A percentile compares a stretch with the other conserved stretches of the same genome.
Conservation (phyloP, 371 early-diverging fungal species). For the Encephalitozoon romaleae region DNA sequence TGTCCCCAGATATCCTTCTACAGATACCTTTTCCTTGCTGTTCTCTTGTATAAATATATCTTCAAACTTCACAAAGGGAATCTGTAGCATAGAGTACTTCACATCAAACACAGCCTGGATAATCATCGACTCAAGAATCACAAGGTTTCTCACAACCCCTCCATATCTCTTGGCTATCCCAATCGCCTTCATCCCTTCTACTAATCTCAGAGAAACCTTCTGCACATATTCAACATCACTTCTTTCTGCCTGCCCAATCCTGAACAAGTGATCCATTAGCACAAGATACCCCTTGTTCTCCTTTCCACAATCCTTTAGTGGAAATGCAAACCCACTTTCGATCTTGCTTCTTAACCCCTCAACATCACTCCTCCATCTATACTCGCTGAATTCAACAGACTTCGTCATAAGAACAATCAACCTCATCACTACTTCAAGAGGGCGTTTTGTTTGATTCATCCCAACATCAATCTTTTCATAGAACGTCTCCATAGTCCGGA, state of each 20-base stretch:
- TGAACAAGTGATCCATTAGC: slow-evolving; percentile 37
- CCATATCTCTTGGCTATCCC: slow-evolving; percentile 15
- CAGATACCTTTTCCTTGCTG: slow-evolving; percentile 10
- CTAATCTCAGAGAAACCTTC: background rate
- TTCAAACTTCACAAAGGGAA: slow-evolving; percentile 43
- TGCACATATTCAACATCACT: slow-evolving; percentile 32
- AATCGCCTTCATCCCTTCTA: slow-evolving; percentile 33
- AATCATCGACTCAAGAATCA: slow-evolving; percentile 51
- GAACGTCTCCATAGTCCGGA: slow-evolving; percentile 46
- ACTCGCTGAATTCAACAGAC: slow-evolving; percentile 34
- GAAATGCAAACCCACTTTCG: slow-evolving; percentile 38
- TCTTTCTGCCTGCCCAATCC: slow-evolving; percentile 5
- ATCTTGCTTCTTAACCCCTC: background rate
- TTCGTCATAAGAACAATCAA: slow-evolving; percentile 29
- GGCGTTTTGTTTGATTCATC: background rate
- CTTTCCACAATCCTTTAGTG: slow-evolving; percentile 17
- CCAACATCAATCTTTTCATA: slow-evolving; percentile 26
- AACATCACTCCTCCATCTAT: slow-evolving; percentile 22
- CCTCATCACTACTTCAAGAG: background rate
- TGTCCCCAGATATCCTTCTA: slow-evolving; percentile 15
- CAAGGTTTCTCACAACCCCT: slow-evolving; percentile 5
- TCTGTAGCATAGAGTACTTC: slow-evolving; percentile 52
- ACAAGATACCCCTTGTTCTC: slow-evolving; percentile 31
- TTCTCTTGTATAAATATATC: slow-evolving; percentile 39
- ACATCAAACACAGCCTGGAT: slow-evolving; percentile 54